Base-by-base conservation (phyloP, 140 eudicot genomes). In the Stevia rebaudiana region DNA sequence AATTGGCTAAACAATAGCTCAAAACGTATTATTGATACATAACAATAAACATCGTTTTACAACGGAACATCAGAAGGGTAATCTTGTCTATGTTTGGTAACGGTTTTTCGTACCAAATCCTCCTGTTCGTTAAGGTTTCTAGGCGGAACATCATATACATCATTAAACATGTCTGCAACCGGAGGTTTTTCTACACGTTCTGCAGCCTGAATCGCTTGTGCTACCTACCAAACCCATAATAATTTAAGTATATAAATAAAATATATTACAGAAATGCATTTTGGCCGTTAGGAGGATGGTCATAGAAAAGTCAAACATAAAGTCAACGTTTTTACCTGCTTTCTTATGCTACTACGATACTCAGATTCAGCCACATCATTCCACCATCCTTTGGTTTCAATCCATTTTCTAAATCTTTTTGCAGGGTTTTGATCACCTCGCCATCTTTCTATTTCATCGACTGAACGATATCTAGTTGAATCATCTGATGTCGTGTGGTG, bases 401-500 rank as follows among this genome's bases (percentile, higher is more conserved):
- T 74, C 94, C 95, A 91, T 73, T 77, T 79, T 55, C 87, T 76
- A 64, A 78, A 85, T 53, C 91, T 77, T 2, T 80, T 41, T 1
- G 83, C 52, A 2, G 98, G 98, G 65, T 65, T 79, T 30, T 84
- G 76, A 57, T 73, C 78, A n/a, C 51, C 68, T 76, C 72, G 75
- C 96, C 96, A 87, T 63, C 65, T 56, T 49, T 91, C 92, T 3
- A 91, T 91, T 66, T 91, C 98, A 30, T 76, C 55, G 16, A 72
- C 51, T 13, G 87, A 50, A 22, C 96, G 83, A 56, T 88, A 92
- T 56, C 70, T 83, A 10, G 97, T 85, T 18, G 97, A 88, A 55
- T 94, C 97, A 61, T 88, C 99, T 6, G 95, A 85, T 35, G 99
- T 94, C 0, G 97, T 77, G 68, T 94, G 99, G 79, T 85, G 97